A percentile compares a stretch with the other conserved stretches of the same genome.
Conservation (phyloP, 139 green algal genomes). For the Picochlorum sp. region DNA sequence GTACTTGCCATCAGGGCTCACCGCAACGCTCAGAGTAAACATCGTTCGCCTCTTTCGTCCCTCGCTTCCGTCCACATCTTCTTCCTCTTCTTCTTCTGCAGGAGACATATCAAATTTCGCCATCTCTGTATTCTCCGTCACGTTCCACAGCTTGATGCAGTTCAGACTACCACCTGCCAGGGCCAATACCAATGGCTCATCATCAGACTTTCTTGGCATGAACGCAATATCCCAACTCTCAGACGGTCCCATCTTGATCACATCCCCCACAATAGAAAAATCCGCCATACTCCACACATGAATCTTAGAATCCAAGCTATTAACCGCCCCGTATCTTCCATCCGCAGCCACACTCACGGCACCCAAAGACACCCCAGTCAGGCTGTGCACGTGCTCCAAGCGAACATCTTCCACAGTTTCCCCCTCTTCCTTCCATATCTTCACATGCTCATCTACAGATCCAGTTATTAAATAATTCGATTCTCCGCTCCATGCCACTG, state of each 20-base stretch:
- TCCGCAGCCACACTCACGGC: constrained; percentile 59
- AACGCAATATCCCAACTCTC: constrained; percentile 79
- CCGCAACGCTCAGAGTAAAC: constrained; percentile 65
- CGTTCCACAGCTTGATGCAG: constrained; percentile 18
- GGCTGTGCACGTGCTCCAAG: constrained; percentile 25
- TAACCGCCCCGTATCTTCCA: constrained; percentile 57
- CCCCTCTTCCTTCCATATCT: constrained; percentile 53
- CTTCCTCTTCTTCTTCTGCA: constrained; percentile 33
- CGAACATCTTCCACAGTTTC: not conserved
- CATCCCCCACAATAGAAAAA: constrained; percentile 2
- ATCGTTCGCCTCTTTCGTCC: too few relatives aligned
- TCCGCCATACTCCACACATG: constrained; percentile 58
- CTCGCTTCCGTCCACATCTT: too few relatives aligned
- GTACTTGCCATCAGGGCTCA: constrained; percentile 48
- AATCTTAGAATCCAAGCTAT: constrained; percentile 70
- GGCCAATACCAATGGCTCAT: constrained; percentile 32
- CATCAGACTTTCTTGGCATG: constrained; percentile 17
- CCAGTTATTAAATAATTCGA: constrained; percentile 55
- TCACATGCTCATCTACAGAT: constrained; percentile 71
- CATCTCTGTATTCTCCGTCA: not conserved
- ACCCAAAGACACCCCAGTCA: constrained; percentile 53
- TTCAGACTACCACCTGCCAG: constrained; percentile 58
- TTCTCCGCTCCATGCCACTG: constrained; percentile 44
- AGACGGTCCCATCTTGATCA: constrained; percentile 62
- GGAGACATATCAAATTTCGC: constrained; percentile 1